Evolutionary conservation across 1,284 basidiomycete species (phyloP).

Genomic region (Pterulicium gracile): DNA sequence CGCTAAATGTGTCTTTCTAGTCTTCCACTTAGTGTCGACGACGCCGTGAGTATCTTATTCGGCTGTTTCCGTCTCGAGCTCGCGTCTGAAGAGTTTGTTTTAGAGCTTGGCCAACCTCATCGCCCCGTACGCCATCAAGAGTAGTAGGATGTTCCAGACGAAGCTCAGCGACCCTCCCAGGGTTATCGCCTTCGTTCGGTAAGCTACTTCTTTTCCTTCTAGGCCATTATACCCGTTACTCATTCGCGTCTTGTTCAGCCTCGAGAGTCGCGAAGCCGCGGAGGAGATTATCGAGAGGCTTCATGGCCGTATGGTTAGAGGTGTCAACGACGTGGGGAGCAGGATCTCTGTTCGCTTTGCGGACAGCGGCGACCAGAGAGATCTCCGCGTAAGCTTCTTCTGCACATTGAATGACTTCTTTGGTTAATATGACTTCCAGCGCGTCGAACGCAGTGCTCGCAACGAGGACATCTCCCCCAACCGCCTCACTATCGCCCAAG

Average conservation of each 20-base stretch:
- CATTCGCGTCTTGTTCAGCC: conserved; percentile 24
- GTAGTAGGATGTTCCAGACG: conserved; percentile 65
- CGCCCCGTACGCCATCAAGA: conserved; percentile 53
- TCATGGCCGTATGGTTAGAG: conserved; percentile 67
- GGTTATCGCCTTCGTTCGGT: conserved; percentile 71
- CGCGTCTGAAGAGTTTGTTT: too few relatives aligned
- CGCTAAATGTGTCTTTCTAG: conserved; percentile 17
- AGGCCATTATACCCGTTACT: conserved; percentile 2
- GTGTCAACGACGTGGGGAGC: conserved; percentile 60
- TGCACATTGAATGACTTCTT: background rate
- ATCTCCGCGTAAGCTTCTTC: conserved; percentile 24
- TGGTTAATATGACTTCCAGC: conserved; percentile 9
- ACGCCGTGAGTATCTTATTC: conserved; percentile 18
- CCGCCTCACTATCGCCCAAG: conserved; percentile 64
- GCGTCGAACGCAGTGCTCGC: conserved; percentile 26
- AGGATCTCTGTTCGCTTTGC: conserved; percentile 67
- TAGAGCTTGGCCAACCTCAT: conserved; percentile 51
- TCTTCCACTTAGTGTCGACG: conserved; percentile 48
- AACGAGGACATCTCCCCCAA: conserved; percentile 52
- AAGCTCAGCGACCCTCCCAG: conserved; percentile 60
- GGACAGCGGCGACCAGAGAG: conserved; percentile 45
- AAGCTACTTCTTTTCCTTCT: conserved; percentile 12
- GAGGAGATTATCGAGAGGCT: conserved; percentile 64
- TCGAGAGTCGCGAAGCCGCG: conserved; percentile 55
- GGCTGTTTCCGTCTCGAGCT: too few relatives aligned